phyloP scores from a whole-genome alignment of 768 basidiomycete species.

The Tephrocybe rancida region DNA sequence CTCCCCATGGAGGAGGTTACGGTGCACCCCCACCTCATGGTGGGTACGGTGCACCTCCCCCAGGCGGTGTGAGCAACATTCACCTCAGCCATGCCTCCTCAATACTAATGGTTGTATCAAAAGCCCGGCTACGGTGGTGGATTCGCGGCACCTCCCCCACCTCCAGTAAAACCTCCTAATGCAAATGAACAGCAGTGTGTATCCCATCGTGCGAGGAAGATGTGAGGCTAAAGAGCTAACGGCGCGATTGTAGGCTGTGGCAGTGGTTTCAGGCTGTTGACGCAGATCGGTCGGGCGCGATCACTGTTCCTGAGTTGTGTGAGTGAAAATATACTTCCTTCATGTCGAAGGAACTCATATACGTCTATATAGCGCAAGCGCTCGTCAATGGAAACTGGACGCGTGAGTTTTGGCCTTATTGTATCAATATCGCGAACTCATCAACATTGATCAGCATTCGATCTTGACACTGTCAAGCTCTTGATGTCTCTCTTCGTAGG shows the following conservation, averaged over 20 bases:
- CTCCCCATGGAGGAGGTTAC: background rate
- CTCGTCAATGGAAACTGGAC: slow-evolving; percentile 72
- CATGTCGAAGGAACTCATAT: background rate
- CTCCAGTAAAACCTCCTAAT: slow-evolving; percentile 56
- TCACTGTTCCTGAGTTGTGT: slow-evolving; percentile 70
- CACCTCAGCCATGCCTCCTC: background rate
- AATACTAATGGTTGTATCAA: background rate
- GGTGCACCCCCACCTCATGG: slow-evolving; percentile 24
- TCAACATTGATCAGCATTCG: slow-evolving; percentile 58
- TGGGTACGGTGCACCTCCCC: slow-evolving; percentile 24
- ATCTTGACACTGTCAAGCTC: slow-evolving; percentile 84
- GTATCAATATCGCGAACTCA: background rate
- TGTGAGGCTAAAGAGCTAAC: background rate
- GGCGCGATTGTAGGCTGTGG: slow-evolving; percentile 56
- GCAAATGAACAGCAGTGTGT: slow-evolving; percentile 73
- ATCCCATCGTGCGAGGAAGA: background rate
- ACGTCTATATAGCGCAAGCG: slow-evolving; percentile 38
- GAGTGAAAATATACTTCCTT: slow-evolving; percentile 26
- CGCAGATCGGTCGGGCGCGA: slow-evolving; percentile 65
- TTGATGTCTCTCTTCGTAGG: slow-evolving; percentile 82
- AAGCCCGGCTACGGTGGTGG: slow-evolving; percentile 41
- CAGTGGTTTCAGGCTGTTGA: slow-evolving; percentile 74
- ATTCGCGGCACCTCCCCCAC: slow-evolving; percentile 34
- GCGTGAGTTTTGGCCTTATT: slow-evolving; percentile 48
- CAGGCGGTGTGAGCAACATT: background rate